Conservation (phyloP, 164 flowering plant species). For the Stephania cephalantha region DNA sequence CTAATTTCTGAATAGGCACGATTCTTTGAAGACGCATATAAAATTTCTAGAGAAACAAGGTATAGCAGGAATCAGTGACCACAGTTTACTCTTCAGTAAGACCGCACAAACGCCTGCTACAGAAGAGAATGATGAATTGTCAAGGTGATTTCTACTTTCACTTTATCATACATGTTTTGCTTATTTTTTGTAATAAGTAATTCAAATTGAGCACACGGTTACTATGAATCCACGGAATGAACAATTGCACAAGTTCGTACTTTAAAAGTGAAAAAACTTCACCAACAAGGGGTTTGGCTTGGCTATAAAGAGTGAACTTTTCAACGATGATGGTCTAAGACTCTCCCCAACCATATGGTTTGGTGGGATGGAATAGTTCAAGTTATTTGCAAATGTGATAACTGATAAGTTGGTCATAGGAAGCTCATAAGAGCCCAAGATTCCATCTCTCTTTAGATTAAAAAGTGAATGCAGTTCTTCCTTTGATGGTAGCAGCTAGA, state of each 20-base stretch:
- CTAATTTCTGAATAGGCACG: constrained; percentile 43
- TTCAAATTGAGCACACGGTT: too few relatives aligned
- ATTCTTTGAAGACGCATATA: constrained; percentile 46
- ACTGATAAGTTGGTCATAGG: too few relatives aligned
- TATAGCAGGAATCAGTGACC: constrained; percentile 93
- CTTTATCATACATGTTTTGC: not conserved
- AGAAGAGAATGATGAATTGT: constrained; percentile 41
- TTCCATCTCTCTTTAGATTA: too few relatives aligned
- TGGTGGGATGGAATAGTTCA: too few relatives aligned
- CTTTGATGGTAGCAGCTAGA: too few relatives aligned
- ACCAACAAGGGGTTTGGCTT: not conserved
- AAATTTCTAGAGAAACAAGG: constrained; percentile 64
- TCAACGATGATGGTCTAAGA: too few relatives aligned
- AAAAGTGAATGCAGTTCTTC: too few relatives aligned
- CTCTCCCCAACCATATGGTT: too few relatives aligned
- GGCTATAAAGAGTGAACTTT: too few relatives aligned
- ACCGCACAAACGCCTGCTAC: constrained; percentile 49
- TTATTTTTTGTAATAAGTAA: too few relatives aligned
- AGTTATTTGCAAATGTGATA: too few relatives aligned
- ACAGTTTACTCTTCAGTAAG: constrained; percentile 89
- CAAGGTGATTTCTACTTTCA: constrained; percentile 33
- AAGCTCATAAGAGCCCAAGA: too few relatives aligned
- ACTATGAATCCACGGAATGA: not conserved
- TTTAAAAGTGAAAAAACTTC: not conserved
- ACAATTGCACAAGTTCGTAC: not conserved